Evolutionary conservation across 306 rosid genomes (phyloP), one percentile per base, ranked within the genome.

Genomic region (Erythrophleum fordii): DNA sequence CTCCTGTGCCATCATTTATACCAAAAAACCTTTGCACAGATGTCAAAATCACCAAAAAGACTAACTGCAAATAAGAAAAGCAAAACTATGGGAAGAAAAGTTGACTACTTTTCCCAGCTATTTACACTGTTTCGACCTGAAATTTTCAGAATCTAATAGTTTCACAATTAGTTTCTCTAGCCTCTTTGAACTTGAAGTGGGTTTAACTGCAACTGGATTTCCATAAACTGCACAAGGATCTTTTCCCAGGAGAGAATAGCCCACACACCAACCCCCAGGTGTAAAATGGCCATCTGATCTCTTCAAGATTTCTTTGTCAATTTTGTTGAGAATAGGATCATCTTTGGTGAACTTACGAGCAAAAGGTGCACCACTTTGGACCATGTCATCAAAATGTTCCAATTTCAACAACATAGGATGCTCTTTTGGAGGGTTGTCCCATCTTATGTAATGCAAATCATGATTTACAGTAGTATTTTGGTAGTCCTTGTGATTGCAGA

Each of bases 401-500:
- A 83, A 29, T 26, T 88, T 89, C 67, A 88, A 79, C 49, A 81
- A 72, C 23, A 95, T 14, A 4, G 97, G 97, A 77, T 86, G 64
- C 79, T 88, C 89, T 84, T 88, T 90, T 0, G 97, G 97, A 34
- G 93, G 95, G 55, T 69, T 86, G 75, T 93, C 94, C 99, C 97
- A 91, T 83, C 69, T 90, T 65, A 82, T 55, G 49, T 87, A 93
- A 56, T 85, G 99, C 72, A 95, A 77, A 86, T 91, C 95, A 62
- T 93, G 89, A 69, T 93, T 95, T 45, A 91, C 87, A 3, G 94
- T 93, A 0, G 97, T 95, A 91, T 93, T 91, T 81, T 95, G 99
- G 80, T 88, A 90, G 75, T 95, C 96, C 85, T 93, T 95, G 85
- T 91, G 94, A 85, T 93, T 95, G 86, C 99, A 95, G 23, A 86